These are phyloP conservation scores for Plenodomus biglobosus DNA, from an alignment of 2,329 filamentous ascomycete species.

Conservation along the genomic window DNA sequence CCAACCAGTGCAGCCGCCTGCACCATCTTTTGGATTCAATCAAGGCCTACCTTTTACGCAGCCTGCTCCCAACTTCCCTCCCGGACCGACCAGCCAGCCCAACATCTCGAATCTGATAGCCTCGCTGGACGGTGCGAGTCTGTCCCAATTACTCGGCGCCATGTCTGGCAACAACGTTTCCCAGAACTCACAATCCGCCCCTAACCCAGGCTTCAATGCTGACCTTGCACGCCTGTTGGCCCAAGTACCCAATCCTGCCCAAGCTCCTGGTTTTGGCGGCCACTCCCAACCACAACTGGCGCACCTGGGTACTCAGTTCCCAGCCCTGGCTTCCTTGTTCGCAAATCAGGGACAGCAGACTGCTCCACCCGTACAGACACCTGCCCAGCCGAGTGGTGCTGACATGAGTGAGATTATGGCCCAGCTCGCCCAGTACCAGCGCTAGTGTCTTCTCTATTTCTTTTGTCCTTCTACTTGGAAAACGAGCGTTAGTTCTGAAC, in stretches of 20 bases:
- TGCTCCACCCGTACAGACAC: constrained; percentile 36
- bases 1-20: constrained; percentile 36
- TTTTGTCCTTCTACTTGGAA: too few relatives aligned
- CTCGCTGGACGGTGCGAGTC: constrained; percentile 66
- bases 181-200: constrained; percentile 47
- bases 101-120: constrained; percentile 68
- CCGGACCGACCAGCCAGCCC: constrained; percentile 31
- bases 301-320: constrained; percentile 35
- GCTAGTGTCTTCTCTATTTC: constrained; percentile 30
- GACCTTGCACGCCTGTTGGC: constrained; percentile 46
- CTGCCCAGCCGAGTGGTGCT: constrained; percentile 32
- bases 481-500: neutral
- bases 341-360: constrained; percentile 25
- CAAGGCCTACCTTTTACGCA: constrained; percentile 40
- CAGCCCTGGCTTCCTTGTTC: constrained; percentile 35
- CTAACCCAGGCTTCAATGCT: constrained; percentile 31
- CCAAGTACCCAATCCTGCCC: constrained; percentile 31
- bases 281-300: constrained; percentile 22
- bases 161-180: constrained; percentile 47
- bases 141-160: constrained; percentile 70
- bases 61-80: constrained; percentile 38
- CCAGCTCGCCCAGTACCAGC: constrained; percentile 66
- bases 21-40: constrained; percentile 30
- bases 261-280: constrained; percentile 25
- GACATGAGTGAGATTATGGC: constrained; percentile 74